These are phyloP conservation scores for Nadsonia starkeyi-henricii DNA, from an alignment of 1,139 yeast genomes.

Conservation along the genomic window DNA sequence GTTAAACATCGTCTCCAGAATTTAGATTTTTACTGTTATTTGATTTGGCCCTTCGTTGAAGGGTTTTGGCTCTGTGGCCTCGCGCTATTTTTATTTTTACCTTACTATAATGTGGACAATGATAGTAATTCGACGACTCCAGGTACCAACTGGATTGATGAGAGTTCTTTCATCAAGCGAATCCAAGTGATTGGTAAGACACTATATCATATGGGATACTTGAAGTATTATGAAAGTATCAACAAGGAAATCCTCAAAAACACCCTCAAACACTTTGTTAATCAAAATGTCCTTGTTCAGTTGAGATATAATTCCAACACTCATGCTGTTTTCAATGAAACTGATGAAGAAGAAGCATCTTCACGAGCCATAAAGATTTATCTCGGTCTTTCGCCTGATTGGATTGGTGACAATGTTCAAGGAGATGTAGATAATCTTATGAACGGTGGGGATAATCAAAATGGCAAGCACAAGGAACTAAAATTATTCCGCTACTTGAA, in stretches of 20 bases:
- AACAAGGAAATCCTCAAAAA: conserved; percentile 28
- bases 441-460: too few species aligned
- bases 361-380: neutral
- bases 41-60: conserved; percentile 32
- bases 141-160: conserved; percentile 18
- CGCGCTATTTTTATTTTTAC: conserved; percentile 25
- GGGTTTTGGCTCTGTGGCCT: conserved; percentile 31
- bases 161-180: conserved; percentile 20
- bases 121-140: conserved; percentile 1
- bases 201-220: conserved; percentile 28
- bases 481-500: neutral
- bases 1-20: conserved; percentile 22
- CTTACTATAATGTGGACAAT: conserved; percentile 11
- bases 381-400: neutral
- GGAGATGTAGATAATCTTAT: too few species aligned
- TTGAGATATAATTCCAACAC: neutral
- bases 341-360: neutral
- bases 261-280: conserved; percentile 23
- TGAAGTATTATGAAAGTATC: conserved; percentile 29
- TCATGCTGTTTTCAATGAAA: neutral
- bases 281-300: conserved; percentile 22
- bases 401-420: neutral
- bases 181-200: conserved; percentile 30
- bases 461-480: neutral
- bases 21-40: conserved; percentile 29